phyloP scores from a whole-genome alignment of 768 basidiomycete genomes.

The Naganishia onofrii region DNA sequence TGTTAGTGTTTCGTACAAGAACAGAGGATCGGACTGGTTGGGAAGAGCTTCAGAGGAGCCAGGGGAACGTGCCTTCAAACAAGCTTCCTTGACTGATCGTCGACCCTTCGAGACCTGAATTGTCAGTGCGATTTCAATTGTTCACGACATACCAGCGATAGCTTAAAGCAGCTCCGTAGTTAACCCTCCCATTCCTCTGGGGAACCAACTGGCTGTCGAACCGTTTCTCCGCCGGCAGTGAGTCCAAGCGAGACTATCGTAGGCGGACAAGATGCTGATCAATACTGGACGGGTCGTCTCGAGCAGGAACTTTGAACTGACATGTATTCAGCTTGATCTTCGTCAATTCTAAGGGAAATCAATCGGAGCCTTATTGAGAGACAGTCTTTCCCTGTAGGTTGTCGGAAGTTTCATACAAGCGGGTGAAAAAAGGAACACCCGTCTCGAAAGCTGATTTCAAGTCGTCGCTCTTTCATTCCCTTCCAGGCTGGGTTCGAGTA shows the following conservation, averaged over 20 bases:
- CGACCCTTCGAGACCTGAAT: neutral
- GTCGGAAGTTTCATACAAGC: neutral
- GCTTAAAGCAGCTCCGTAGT: neutral
- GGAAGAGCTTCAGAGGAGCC: neutral
- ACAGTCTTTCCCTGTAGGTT: neutral
- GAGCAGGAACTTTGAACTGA: too few species aligned
- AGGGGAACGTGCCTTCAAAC: neutral
- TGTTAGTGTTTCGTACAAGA: neutral
- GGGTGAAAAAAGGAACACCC: neutral
- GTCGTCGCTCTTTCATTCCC: neutral
- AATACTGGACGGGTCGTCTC: too few species aligned
- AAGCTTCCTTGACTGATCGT: neutral
- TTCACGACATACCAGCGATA: neutral
- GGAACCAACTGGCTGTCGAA: too few species aligned
- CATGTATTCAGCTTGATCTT: too few species aligned
- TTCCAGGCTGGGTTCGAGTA: too few species aligned
- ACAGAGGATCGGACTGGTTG: neutral
- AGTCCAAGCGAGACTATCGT: too few species aligned
- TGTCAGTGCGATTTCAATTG: neutral
- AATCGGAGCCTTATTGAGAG: neutral
- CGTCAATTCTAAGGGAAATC: too few species aligned
- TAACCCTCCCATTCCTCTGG: too few species aligned
- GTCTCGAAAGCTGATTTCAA: neutral
- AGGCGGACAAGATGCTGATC: too few species aligned
- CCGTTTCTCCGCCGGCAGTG: too few species aligned